Evolutionary conservation across 768 basidiomycete genomes (phyloP).

Genomic region (Fomitopsis serialis): DNA sequence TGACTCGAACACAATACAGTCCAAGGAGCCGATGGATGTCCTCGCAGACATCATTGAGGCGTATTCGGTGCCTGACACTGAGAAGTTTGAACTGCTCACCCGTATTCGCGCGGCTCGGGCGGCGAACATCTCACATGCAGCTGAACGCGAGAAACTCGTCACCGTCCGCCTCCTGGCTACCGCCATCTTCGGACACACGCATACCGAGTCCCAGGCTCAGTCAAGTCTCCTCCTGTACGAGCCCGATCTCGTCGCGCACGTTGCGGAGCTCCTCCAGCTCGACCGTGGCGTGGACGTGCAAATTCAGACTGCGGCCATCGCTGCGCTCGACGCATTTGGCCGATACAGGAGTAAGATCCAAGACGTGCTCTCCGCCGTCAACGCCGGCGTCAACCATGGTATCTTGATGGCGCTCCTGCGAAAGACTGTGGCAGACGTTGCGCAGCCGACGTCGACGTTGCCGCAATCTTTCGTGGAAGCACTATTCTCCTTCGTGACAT

Average conservation of each 20-base stretch:
- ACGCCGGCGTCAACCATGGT: slow-evolving; percentile 95
- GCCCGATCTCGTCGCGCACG: slow-evolving; percentile 83
- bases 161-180: slow-evolving; percentile 80
- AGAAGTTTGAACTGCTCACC: slow-evolving; percentile 85
- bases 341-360: slow-evolving; percentile 78
- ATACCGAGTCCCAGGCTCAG: slow-evolving; percentile 71
- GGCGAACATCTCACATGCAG: slow-evolving; percentile 50
- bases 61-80: slow-evolving; percentile 68
- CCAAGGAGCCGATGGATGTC: slow-evolving; percentile 68
- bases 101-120: slow-evolving; percentile 78
- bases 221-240: slow-evolving; percentile 89
- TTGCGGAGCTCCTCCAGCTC: slow-evolving; percentile 85
- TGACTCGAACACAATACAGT: slow-evolving; percentile 52
- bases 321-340: slow-evolving; percentile 86
- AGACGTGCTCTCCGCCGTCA: slow-evolving; percentile 86
- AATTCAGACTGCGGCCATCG: slow-evolving; percentile 81
- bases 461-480: slow-evolving; percentile 81
- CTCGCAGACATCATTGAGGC: slow-evolving; percentile 67
- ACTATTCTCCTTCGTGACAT: slow-evolving; percentile 79
- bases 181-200: slow-evolving; percentile 87
- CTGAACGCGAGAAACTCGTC: slow-evolving; percentile 74
- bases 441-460: slow-evolving; percentile 55
- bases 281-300: slow-evolving; percentile 64
- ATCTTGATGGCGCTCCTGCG: slow-evolving; percentile 86
- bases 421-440: slow-evolving; percentile 71